Conservation (phyloP, 805 yeast genomes). For the Wickerhamiella kazuoi region DNA sequence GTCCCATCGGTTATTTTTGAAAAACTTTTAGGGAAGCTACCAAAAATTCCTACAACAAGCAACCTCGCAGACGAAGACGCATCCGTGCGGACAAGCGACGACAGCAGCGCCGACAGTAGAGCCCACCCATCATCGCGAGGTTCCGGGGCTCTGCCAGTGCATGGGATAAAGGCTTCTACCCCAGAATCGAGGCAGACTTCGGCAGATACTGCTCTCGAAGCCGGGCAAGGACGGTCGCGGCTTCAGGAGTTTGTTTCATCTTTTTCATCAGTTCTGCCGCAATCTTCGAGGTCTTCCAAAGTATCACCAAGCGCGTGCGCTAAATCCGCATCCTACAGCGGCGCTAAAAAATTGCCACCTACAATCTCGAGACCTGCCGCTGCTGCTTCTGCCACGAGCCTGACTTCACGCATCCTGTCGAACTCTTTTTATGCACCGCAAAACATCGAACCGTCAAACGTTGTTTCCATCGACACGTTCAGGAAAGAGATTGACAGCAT, state of each 20-base stretch:
- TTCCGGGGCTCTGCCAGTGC: not conserved
- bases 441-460: constrained; percentile 20
- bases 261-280: too few species aligned
- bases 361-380: not conserved
- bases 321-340: not conserved
- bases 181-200: too few species aligned
- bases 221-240: too few species aligned
- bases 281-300: too few species aligned
- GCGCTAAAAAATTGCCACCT: not conserved
- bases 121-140: not conserved
- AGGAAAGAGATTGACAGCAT: constrained; percentile 18
- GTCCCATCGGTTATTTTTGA: constrained; percentile 1
- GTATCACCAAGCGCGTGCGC: too few species aligned
- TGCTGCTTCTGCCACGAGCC: not conserved
- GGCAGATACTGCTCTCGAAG: too few species aligned
- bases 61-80: not conserved
- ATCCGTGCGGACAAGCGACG: not conserved
- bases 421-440: constrained; percentile 24
- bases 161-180: not conserved
- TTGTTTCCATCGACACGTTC: constrained; percentile 19
- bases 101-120: too few species aligned
- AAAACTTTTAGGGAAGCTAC: not conserved
- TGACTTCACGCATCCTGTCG: not conserved
- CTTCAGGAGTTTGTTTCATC: too few species aligned
- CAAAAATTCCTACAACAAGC: not conserved